These are phyloP conservation scores for Colletotrichum sp. DNA, from an alignment of 2,329 filamentous ascomycete species.

Conservation along the genomic window DNA sequence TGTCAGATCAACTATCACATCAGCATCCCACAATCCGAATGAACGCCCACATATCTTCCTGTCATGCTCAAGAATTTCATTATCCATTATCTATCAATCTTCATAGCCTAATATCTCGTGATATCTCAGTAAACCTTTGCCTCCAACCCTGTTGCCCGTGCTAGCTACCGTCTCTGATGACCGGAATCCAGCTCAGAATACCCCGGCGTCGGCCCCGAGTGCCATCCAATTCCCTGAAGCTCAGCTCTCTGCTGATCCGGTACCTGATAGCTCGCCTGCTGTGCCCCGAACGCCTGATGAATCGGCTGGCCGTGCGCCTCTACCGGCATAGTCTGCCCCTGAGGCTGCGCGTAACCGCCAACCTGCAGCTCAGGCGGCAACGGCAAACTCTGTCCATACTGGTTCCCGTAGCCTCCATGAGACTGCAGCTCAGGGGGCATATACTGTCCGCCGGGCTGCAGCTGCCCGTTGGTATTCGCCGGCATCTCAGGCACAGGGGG, in stretches of 20 bases:
- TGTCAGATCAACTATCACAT: accelerated
- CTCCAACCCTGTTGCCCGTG: accelerated
- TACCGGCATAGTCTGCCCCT: neutral
- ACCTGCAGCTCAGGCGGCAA: slow-evolving; percentile 21
- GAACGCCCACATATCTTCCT: neutral
- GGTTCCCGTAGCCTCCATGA: slow-evolving; percentile 11
- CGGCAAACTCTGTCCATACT: slow-evolving; percentile 10
- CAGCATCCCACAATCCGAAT: neutral
- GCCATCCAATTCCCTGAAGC: slow-evolving; percentile 30
- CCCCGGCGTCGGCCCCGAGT: slow-evolving; percentile 38
- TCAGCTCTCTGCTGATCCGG: slow-evolving; percentile 12
- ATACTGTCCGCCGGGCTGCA: slow-evolving; percentile 16
- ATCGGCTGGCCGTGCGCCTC: slow-evolving; percentile 6
- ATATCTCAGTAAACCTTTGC: accelerated
- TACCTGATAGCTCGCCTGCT: slow-evolving; percentile 18
- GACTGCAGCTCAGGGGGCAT: slow-evolving; percentile 27
- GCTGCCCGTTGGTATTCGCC: slow-evolving; percentile 23
- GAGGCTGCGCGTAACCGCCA: neutral
- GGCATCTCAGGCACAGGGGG: slow-evolving; percentile 23
- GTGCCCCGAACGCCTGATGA: neutral
- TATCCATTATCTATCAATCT: neutral
- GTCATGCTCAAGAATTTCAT: accelerated
- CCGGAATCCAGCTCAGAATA: slow-evolving; percentile 28
- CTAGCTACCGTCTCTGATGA: neutral
- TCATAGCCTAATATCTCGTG: neutral